Conservation (phyloP, 2,329 filamentous ascomycete species). For the Whalleya microplaca region DNA sequence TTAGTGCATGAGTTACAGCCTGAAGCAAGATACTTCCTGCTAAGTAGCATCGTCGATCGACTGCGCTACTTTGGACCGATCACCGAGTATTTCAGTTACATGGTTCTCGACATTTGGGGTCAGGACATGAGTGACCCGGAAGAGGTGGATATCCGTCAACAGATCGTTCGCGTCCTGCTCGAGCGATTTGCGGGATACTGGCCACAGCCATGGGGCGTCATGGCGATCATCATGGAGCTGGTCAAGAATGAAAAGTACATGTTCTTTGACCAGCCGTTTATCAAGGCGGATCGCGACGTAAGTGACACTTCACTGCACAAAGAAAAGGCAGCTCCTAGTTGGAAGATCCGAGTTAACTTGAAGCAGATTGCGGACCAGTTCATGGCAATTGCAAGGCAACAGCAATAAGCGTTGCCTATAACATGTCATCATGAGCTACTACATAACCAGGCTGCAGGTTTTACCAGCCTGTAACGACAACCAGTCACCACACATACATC, state of each 20-base stretch:
- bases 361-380: conserved; percentile 36
- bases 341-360: conserved; percentile 13
- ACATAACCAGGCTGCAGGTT: neutral
- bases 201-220: conserved; percentile 93
- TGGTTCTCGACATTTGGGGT: conserved; percentile 83
- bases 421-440: neutral
- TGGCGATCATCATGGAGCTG: conserved; percentile 85
- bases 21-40: conserved; percentile 81
- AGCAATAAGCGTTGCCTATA: conserved; percentile 15
- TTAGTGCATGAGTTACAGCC: conserved; percentile 75
- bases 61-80: conserved; percentile 87
- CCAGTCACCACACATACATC: conserved; percentile 7
- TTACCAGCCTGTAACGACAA: neutral
- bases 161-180: conserved; percentile 85
- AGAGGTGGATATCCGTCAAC: conserved; percentile 82
- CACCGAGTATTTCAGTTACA: conserved; percentile 90
- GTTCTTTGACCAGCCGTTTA: conserved; percentile 91
- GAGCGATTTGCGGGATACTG: conserved; percentile 88
- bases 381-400: conserved; percentile 32
- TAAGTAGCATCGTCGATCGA: conserved; percentile 87
- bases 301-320: conserved; percentile 10
- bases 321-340: neutral
- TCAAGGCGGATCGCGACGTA: conserved; percentile 89
- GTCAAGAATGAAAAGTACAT: conserved; percentile 88
- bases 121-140: conserved; percentile 74